A percentile compares a stretch with the other conserved stretches of the same genome.
These are phyloP conservation scores for Ilyonectria mors-panacis DNA, from an alignment of 2,329 filamentous ascomycete species.

Conservation along the genomic window DNA sequence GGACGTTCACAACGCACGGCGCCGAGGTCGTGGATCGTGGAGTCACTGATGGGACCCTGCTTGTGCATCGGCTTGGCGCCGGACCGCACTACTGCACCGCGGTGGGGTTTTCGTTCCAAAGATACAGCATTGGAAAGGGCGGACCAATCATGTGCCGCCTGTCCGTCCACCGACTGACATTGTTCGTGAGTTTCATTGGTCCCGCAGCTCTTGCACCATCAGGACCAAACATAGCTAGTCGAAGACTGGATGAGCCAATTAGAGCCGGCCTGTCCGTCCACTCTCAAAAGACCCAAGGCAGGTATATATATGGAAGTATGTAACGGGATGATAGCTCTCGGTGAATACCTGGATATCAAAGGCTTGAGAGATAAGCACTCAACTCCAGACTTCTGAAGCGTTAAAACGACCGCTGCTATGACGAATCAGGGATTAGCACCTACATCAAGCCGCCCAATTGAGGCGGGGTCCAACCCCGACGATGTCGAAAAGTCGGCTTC, in stretches of 20 bases:
- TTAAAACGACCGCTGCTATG: constrained; percentile 3
- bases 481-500: constrained; percentile 6
- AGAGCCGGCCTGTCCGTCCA: background rate
- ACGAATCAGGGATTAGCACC: constrained; percentile 1
- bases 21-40: constrained; percentile 5
- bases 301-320: background rate
- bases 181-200: background rate
- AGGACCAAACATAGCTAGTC: background rate
- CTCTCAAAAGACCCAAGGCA: background rate
- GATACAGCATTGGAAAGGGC: background rate
- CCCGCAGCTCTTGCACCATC: background rate
- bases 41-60: background rate
- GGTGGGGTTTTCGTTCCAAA: background rate
- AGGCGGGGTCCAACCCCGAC: background rate
- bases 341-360: background rate
- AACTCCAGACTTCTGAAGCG: constrained; percentile 3
- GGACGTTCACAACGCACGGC: constrained; percentile 1
- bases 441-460: background rate
- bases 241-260: background rate
- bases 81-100: background rate
- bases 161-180: constrained; percentile 5
- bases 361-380: background rate
- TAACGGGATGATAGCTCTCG: background rate
- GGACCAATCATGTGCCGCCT: constrained; percentile 4
- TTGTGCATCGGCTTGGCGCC: background rate